Conservation (phyloP, 768 basidiomycete species). For the Suillus sp. region DNA sequence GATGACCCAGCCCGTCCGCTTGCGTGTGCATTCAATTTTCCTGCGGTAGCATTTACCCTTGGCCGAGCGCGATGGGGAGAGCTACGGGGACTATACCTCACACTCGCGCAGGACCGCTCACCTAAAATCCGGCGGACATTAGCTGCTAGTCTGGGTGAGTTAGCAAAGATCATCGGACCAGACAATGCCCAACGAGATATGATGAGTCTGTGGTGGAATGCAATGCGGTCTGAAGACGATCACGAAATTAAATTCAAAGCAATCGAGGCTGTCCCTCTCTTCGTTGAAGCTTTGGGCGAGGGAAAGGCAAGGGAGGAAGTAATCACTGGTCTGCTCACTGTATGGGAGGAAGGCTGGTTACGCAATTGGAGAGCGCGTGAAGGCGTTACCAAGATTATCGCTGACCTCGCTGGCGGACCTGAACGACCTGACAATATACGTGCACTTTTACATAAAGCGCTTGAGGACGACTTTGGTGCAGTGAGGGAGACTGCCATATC, state of each 20-base stretch:
- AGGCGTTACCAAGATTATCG: slow-evolving; percentile 57
- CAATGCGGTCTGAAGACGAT: slow-evolving; percentile 57
- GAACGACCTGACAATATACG: slow-evolving; percentile 50
- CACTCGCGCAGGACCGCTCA: slow-evolving; percentile 60
- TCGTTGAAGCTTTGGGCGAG: slow-evolving; percentile 55
- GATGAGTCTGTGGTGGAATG: slow-evolving; percentile 68
- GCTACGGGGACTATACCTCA: slow-evolving; percentile 66
- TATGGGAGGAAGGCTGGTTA: slow-evolving; percentile 61
- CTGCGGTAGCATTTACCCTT: slow-evolving; percentile 84
- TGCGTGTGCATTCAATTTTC: slow-evolving; percentile 88
- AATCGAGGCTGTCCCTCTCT: slow-evolving; percentile 61
- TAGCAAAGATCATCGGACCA: slow-evolving; percentile 82
- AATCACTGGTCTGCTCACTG: slow-evolving; percentile 48
- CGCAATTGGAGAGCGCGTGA: slow-evolving; percentile 84
- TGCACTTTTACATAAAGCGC: slow-evolving; percentile 56
- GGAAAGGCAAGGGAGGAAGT: slow-evolving; percentile 45
- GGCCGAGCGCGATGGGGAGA: slow-evolving; percentile 76
- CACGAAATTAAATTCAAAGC: slow-evolving; percentile 70
- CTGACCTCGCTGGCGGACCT: slow-evolving; percentile 47
- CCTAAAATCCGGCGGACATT: slow-evolving; percentile 75
- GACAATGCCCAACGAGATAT: slow-evolving; percentile 70
- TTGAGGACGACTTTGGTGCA: slow-evolving; percentile 80
- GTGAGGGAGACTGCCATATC: slow-evolving; percentile 77
- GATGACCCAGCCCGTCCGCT: slow-evolving; percentile 72
- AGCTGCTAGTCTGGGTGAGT: slow-evolving; percentile 86